Base-by-base conservation (phyloP, 148 eudicot species). In the Oxyria digyna region DNA sequence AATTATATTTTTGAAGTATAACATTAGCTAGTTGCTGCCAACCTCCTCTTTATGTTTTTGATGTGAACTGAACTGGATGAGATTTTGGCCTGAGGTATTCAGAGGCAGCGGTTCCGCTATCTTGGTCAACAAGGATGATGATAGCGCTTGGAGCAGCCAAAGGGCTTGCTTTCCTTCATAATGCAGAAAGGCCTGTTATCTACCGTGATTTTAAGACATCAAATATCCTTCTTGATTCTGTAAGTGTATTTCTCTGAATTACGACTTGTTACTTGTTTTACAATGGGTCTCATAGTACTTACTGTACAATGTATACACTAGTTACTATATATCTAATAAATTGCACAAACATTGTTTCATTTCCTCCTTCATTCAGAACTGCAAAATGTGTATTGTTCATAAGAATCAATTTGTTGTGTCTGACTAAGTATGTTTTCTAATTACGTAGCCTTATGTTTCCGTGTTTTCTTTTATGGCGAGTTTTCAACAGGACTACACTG, bases 91-190 rank as follows among this genome's bases (percentile, higher is more conserved):
- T 81, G 87, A 73, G 82, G 80, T 73, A 75, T 79, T 75, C 87
- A 91, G 97, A 88, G 79, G 86, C 97, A 70, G 79, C 89, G 64
- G 86, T 69, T 77, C 91, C 97, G 8, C 77, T 91, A 74, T 79
- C 97, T 29, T 91, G 97, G 97, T 79, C 95, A 59, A 85, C 85
- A 59, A 83, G 97, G 74, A 88, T 91, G 97, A 80, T 87, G 86
- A 91, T 91, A 80, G 97, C 97, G 69, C 88, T 88, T 74, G 97
- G 97, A 72, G 97, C 97, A 31, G 97, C 97, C 64, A 88, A 88
- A 81, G 97, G 97, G 73, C 91, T 91, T 71, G 97, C 97, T 74
- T 91, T 91, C 74, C 97, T 91, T 69, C 97, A 91, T 81, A 88
- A 91, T 79, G 91, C 97, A 70, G 91, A 91, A 74, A 83, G 95